Conservation (phyloP, 2,329 filamentous ascomycete genomes). For the Cytospora leucostoma region DNA sequence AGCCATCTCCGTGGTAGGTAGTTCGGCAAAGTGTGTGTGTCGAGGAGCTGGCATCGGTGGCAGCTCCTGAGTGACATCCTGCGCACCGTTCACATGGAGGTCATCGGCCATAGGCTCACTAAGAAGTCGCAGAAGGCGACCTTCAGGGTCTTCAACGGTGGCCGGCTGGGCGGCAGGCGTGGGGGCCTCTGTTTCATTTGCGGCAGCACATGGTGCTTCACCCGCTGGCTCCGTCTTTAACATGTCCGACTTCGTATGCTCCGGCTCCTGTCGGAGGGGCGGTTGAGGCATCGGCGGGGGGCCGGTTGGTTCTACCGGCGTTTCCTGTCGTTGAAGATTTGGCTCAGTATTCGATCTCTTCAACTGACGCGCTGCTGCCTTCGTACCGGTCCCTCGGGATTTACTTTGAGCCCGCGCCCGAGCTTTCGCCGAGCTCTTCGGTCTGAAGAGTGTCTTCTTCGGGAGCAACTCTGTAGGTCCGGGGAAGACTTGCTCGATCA, state of each 20-base stretch:
- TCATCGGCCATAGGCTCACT: slow-evolving; percentile 13
- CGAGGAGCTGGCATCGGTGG: slow-evolving; percentile 23
- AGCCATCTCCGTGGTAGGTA: slow-evolving; percentile 30
- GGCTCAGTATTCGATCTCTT: slow-evolving; percentile 30
- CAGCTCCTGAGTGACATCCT: slow-evolving; percentile 10
- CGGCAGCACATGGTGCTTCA: not conserved
- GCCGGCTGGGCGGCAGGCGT: slow-evolving; percentile 11
- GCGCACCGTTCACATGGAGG: not conserved
- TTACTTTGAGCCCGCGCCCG: slow-evolving; percentile 15
- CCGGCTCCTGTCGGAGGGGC: not conserved
- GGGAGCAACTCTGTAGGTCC: slow-evolving; percentile 47
- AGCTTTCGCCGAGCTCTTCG: slow-evolving; percentile 28
- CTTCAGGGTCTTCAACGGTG: slow-evolving; percentile 12
- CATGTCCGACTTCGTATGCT: not conserved
- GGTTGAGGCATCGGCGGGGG: slow-evolving; percentile 21
- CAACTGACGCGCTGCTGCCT: slow-evolving; percentile 25
- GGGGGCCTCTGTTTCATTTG: not conserved
- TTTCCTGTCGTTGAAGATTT: slow-evolving; percentile 26
- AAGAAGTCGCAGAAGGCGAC: slow-evolving; percentile 23
- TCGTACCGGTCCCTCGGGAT: slow-evolving; percentile 25
- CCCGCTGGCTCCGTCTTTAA: not conserved
- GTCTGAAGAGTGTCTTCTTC: slow-evolving; percentile 46
- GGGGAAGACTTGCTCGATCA: slow-evolving; percentile 45
- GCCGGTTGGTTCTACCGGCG: slow-evolving; percentile 7
- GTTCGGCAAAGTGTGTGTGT: slow-evolving; percentile 29